Evolutionary conservation across 805 yeast genomes (phyloP).

Genomic region (Teunomyces cretensis): DNA sequence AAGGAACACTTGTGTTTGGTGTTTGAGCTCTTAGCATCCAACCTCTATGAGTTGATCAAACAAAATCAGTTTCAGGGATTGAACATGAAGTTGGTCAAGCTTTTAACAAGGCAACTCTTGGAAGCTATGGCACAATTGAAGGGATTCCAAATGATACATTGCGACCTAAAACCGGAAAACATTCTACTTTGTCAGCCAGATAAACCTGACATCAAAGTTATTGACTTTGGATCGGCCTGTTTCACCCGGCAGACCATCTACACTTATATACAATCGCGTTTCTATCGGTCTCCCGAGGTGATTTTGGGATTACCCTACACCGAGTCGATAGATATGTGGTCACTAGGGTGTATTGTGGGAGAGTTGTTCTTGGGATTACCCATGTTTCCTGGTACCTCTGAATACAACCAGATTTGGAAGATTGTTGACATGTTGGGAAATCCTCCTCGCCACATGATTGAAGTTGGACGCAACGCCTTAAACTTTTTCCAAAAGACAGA

Average conservation of each 20-base stretch:
- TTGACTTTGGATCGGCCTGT: constrained; percentile 96
- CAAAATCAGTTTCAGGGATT: constrained; percentile 94
- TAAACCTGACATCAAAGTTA: constrained; percentile 83
- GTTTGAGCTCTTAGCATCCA: constrained; percentile 84
- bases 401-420: constrained; percentile 83
- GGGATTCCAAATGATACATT: constrained; percentile 82
- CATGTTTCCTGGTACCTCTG: constrained; percentile 91
- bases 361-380: constrained; percentile 92
- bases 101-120: constrained; percentile 75
- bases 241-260: constrained; percentile 86
- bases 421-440: constrained; percentile 78
- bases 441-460: constrained; percentile 97
- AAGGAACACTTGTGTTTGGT: constrained; percentile 91
- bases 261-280: constrained; percentile 89
- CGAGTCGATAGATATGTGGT: constrained; percentile 96
- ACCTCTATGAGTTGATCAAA: constrained; percentile 84
- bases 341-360: constrained; percentile 88
- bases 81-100: constrained; percentile 72
- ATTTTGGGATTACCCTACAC: constrained; percentile 89
- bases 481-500: constrained; percentile 57
- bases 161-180: constrained; percentile 97
- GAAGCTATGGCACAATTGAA: constrained; percentile 81
- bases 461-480: constrained; percentile 82
- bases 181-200: constrained; percentile 78
- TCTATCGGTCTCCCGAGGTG: constrained; percentile 94